These are phyloP conservation scores for Lonicera japonica DNA, from an alignment of 129 eudicot genomes.

Conservation along the genomic window DNA sequence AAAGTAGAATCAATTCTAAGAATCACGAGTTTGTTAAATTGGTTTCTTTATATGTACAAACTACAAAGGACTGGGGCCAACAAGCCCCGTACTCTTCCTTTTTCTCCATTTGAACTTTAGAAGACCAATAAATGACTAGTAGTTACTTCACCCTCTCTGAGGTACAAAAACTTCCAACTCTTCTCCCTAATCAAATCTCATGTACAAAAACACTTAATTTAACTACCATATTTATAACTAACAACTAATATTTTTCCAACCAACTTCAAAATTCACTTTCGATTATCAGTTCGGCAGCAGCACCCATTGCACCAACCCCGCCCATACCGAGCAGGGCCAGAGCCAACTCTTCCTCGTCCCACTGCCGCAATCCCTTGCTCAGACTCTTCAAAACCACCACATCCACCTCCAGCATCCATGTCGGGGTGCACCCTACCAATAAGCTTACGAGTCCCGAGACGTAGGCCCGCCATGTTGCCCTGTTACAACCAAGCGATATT, in stretches of 20 bases:
- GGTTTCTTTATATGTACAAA: conserved; percentile 1
- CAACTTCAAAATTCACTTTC: conserved; percentile 28
- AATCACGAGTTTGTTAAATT: not conserved
- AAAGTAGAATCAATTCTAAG: not conserved
- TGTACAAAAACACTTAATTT: not conserved
- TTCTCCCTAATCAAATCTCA: not conserved
- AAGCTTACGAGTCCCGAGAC: conserved; percentile 69
- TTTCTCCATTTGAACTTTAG: not conserved
- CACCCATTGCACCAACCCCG: conserved; percentile 81
- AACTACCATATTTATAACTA: conserved; percentile 2
- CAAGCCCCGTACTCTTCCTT: not conserved
- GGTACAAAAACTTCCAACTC: not conserved
- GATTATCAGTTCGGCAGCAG: conserved; percentile 86
- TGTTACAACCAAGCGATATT: conserved; percentile 75
- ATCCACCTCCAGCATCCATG: conserved; percentile 74
- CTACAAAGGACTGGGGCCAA: not conserved
- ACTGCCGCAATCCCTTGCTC: conserved; percentile 64
- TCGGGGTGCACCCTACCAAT: conserved; percentile 71
- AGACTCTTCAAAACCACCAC: conserved; percentile 66
- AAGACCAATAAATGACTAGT: not conserved
- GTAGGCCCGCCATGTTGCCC: conserved; percentile 82
- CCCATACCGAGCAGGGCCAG: conserved; percentile 62
- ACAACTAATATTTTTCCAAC: not conserved
- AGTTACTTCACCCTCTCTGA: not conserved
- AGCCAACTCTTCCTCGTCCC: conserved; percentile 86